These are phyloP conservation scores for Sporothrix pseudoabietina DNA, from an alignment of 2,329 filamentous ascomycete species.

Conservation along the genomic window DNA sequence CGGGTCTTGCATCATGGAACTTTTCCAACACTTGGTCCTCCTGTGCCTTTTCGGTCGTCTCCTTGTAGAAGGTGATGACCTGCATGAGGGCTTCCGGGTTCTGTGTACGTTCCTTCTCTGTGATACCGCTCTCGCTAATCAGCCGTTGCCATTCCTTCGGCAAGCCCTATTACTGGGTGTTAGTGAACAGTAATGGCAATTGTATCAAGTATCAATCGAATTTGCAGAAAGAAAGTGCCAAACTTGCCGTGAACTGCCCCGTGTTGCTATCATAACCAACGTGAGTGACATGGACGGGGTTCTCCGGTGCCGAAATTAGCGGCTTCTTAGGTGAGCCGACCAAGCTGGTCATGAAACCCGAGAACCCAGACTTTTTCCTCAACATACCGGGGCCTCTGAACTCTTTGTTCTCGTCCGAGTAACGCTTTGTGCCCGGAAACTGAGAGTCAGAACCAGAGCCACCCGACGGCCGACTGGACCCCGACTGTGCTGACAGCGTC, in stretches of 20 bases:
- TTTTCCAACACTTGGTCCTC: conserved; percentile 95
- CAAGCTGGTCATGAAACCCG: conserved; percentile 79
- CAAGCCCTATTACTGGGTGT: conserved; percentile 67
- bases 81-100: conserved; percentile 95
- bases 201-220: not conserved
- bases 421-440: conserved; percentile 65
- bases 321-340: conserved; percentile 86
- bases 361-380: conserved; percentile 86
- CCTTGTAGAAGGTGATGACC: conserved; percentile 96
- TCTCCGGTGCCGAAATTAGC: conserved; percentile 95
- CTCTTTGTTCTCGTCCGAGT: conserved; percentile 75
- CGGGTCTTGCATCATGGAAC: conserved; percentile 80
- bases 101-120: conserved; percentile 92
- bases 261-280: conserved; percentile 96
- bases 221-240: not conserved
- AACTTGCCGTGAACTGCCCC: conserved; percentile 88
- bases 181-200: not conserved
- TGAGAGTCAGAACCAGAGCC: conserved; percentile 45
- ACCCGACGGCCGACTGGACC: conserved; percentile 36
- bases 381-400: conserved; percentile 60
- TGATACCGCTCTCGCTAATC: conserved; percentile 92
- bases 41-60: conserved; percentile 76
- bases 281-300: conserved; percentile 96
- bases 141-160: conserved; percentile 98
- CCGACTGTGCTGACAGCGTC: conserved; percentile 41